Evolutionary conservation across 2,329 filamentous ascomycete species (phyloP), one percentile per base, ranked within the genome.

Genomic region (Nothopassalora personata): DNA sequence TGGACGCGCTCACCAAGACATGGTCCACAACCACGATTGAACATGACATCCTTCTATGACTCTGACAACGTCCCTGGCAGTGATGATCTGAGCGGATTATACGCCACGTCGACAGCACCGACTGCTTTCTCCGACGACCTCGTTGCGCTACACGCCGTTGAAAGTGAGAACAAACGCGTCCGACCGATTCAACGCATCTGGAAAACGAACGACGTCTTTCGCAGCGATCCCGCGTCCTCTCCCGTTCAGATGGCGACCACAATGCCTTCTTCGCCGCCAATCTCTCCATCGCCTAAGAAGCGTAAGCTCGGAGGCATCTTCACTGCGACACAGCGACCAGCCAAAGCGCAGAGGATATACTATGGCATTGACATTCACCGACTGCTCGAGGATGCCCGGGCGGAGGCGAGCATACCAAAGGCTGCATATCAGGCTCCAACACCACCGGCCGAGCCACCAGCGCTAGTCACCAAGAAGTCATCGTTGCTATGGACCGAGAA

Each of bases 401-500:
- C 82, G 19, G 85, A 91, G 62, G 75, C 82, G 9, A 75, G 79
- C 39, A 69, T 69, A 33, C 66, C 68, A 4, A 66, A 71, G 34
- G 67, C 70, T 36, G 54, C 72, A 10, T 54, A 66, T 1, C 66
- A 74, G 10, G 23, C 50, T 11, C 69, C 71, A 15, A 67, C 70
- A 34, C 51, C 75, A 27, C 73, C 74, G n/a, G 75, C 77, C 0
- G 80, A 82, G 63, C 62, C 46, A 31, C 50, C 54, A 4, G 33
- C 59, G 13, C 33, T 39, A 15, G 30, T 47, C 27, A 56, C 57
- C 15, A 70, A 67, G 33, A 77, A 74, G 61, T 67, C 63, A 15
- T 82, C 84, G 0, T 73, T 90, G 33, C 79, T 99, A 71, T 99
- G 94, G 94, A 96, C 93, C 0, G 94, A 99, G 72, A 99, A 99